These are phyloP conservation scores for Rhizopogon vulgaris DNA, from an alignment of 768 basidiomycete genomes.

Conservation along the genomic window DNA sequence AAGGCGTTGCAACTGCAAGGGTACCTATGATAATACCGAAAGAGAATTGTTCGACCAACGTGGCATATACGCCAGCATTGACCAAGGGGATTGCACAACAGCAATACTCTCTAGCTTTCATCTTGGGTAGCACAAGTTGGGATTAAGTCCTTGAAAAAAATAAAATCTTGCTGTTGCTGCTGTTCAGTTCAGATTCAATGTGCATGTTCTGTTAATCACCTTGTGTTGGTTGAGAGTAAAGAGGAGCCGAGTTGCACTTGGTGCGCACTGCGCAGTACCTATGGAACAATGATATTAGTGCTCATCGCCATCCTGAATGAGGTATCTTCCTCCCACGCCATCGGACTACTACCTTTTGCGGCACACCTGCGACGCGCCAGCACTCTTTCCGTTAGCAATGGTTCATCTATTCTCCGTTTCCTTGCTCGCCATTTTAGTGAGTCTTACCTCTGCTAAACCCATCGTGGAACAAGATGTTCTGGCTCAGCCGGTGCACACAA, in stretches of 20 bases:
- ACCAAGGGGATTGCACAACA: conserved; percentile 89
- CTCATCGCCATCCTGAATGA: not conserved
- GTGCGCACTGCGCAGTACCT: not conserved
- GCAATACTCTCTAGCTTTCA: conserved; percentile 84
- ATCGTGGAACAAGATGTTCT: conserved; percentile 23
- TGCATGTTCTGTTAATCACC: not conserved
- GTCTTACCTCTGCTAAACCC: conserved; percentile 18
- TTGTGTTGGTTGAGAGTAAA: not conserved
- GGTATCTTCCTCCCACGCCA: conserved; percentile 17
- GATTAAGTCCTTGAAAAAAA: not conserved
- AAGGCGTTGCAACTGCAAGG: conserved; percentile 69
- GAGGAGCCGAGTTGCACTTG: not conserved
- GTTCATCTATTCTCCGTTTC: conserved; percentile 22
- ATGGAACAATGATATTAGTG: too few relatives aligned
- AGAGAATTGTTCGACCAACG: conserved; percentile 71
- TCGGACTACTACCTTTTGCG: conserved; percentile 10
- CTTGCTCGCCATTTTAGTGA: conserved; percentile 22
- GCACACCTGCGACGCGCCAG: conserved; percentile 11
- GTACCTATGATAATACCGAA: conserved; percentile 63
- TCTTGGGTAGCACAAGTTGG: conserved; percentile 18
- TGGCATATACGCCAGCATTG: conserved; percentile 84
- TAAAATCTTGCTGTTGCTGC: not conserved
- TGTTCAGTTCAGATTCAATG: too few relatives aligned
- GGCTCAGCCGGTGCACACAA: conserved; percentile 26
- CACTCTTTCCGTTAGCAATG: conserved; percentile 17